Base-by-base conservation (phyloP, 495 filamentous ascomycete genomes). In the Aspergillus sclerotiicarbonarius region DNA sequence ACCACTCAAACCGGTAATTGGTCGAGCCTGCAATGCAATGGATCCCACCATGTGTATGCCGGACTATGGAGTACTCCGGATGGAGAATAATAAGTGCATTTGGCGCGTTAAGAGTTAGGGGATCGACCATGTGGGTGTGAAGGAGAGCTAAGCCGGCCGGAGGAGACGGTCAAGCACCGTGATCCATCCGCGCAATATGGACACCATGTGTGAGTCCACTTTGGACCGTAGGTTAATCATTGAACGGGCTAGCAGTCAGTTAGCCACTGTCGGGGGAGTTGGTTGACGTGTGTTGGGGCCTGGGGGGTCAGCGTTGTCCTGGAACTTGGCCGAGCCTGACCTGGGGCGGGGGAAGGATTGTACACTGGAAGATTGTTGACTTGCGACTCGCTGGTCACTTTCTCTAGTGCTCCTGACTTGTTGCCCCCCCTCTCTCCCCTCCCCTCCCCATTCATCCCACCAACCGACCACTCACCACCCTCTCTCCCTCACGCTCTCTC, bases 171-270 rank as follows among this genome's bases (percentile, higher is more conserved):
- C 46, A 49, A 49, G 21, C 46, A 49, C 18, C 46, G 30, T 49
- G 46, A 30, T 46, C 44, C 44, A 21, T 46, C 12, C 25, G 10
- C 25, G 19, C 25, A 46, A 46, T 46, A 46, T 46, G 18, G 44
- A 16, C 18, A 46, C 47, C 47, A 50, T 50, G 47, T 50, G 47
- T 50, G 47, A 50, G 47, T 50, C 47, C 47, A 50, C 47, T 50
- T 50, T 16, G 3, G 33, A 35, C 9, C 30, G 46, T 49, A 30
- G 46, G 46, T 30, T 49, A 15, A 20, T 25, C 20, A 29, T 25
- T 21, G 18, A 46, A 21, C 19, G 21, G 46, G 20, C 29, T 49
- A 49, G 29, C 46, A 25, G 25, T 25, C 33, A 35, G 3, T 35
- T 35, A 35, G 33, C 8, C 3, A 35, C 25, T 25, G 25, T 25